phyloP scores from a whole-genome alignment of 2,329 filamentous ascomycete genomes.

The Chaetomiaceae sp. region DNA sequence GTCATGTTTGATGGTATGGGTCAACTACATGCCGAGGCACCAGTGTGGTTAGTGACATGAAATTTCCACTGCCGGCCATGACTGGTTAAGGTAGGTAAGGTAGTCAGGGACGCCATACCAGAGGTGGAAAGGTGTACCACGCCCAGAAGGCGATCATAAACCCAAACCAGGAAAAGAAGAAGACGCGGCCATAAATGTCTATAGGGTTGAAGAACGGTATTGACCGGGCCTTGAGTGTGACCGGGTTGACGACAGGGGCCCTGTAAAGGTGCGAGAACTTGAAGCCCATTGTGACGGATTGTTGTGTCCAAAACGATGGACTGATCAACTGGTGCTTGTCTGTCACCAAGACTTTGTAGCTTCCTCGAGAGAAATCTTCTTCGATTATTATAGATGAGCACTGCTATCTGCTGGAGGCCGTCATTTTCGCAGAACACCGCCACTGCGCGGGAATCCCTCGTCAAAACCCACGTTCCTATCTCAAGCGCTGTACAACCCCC shows the following conservation, averaged over 20 bases:
- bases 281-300: slow-evolving; percentile 28
- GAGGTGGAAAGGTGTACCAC: slow-evolving; percentile 87
- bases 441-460: not conserved
- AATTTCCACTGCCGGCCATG: not conserved
- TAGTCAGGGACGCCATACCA: slow-evolving; percentile 51
- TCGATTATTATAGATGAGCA: slow-evolving; percentile 2
- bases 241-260: slow-evolving; percentile 72
- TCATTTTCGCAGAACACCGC: not conserved
- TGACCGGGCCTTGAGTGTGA: slow-evolving; percentile 76
- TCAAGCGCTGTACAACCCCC: not conserved
- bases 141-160: slow-evolving; percentile 88
- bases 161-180: slow-evolving; percentile 84
- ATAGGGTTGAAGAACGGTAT: slow-evolving; percentile 75
- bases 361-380: not conserved
- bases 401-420: not conserved
- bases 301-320: not conserved
- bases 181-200: slow-evolving; percentile 77
- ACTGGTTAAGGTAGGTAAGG: no score
- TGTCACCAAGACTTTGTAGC: not conserved
- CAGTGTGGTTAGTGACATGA: not conserved
- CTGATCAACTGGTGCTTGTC: not conserved
- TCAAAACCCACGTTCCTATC: not conserved
- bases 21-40: slow-evolving; percentile 48
- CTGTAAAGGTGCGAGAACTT: slow-evolving; percentile 40
- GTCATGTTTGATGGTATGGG: slow-evolving; percentile 74